A percentile compares a stretch with the other conserved stretches of the same genome.
phyloP scores from a whole-genome alignment of 108 stramenopile species.

The Pseudonitzschia delicatissima region DNA sequence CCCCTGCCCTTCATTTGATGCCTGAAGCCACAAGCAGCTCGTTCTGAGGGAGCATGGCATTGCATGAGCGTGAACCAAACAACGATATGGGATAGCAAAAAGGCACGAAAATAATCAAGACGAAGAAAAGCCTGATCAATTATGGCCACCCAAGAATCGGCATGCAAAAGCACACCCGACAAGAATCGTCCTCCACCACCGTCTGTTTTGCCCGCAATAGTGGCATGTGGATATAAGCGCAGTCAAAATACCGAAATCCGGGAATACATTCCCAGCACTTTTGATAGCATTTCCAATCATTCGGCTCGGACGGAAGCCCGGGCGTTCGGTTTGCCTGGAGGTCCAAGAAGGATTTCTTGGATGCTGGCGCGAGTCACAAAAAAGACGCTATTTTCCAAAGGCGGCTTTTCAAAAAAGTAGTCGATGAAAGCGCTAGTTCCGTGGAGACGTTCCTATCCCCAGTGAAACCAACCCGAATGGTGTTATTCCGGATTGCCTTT shows the following conservation, averaged over 20 bases:
- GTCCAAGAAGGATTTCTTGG: conserved; percentile 34
- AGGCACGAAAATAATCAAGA: too few species aligned
- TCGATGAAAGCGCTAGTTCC: conserved; percentile 23
- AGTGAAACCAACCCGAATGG: neutral
- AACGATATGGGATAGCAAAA: too few species aligned
- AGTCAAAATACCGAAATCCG: conserved; percentile 32
- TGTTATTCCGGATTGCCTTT: neutral
- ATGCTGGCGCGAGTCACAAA: conserved; percentile 13
- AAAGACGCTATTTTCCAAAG: conserved; percentile 20
- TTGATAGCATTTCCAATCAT: conserved; percentile 13
- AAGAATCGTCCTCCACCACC: too few species aligned
- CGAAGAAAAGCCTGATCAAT: too few species aligned
- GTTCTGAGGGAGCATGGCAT: too few species aligned
- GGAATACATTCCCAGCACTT: conserved; percentile 39
- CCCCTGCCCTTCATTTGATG: too few species aligned
- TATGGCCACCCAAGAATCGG: too few species aligned
- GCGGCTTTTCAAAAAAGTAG: conserved; percentile 37
- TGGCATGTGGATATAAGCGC: conserved; percentile 42
- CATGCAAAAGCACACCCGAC: too few species aligned
- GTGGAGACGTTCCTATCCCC: conserved; percentile 45
- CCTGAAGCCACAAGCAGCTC: too few species aligned
- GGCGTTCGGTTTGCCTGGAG: conserved; percentile 18
- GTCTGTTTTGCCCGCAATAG: conserved; percentile 13
- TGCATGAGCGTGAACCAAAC: too few species aligned
- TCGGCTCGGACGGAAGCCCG: neutral